Conservation (phyloP, 2,329 filamentous ascomycete species). For the Periconia macrospinosa region DNA sequence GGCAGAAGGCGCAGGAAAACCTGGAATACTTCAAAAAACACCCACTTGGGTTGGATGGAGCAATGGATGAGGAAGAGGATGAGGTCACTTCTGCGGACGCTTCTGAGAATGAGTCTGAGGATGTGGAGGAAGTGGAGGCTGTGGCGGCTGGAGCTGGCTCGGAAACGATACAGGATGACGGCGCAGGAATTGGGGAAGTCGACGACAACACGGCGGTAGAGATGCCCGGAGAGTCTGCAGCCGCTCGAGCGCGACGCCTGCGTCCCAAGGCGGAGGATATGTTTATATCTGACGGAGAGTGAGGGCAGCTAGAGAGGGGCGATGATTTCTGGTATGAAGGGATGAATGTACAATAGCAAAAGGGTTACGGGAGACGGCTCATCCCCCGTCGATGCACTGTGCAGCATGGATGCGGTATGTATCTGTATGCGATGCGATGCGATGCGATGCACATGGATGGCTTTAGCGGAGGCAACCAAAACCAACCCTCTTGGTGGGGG, state of each 20-base stretch:
- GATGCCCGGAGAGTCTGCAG: constrained; percentile 36
- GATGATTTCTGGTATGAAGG: no score
- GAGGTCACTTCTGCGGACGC: not conserved
- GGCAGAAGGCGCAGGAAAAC: constrained; percentile 18
- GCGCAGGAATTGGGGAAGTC: not conserved
- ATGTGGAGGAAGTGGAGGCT: not conserved
- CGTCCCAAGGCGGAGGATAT: constrained; percentile 44
- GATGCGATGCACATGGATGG: not conserved
- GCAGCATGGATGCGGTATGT: no score
- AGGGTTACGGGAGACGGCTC: no score
- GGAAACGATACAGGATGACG: not conserved
- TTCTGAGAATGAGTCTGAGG: not conserved
- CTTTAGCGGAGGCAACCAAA: not conserved
- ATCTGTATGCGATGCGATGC: no score
- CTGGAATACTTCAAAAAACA: constrained; percentile 24
- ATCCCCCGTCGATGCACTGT: no score
- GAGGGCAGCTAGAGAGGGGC: not conserved
- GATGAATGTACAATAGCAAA: no score
- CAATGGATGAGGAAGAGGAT: constrained; percentile 3
- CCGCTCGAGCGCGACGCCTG: constrained; percentile 36
- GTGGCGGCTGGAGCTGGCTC: not conserved
- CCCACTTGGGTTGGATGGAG: constrained; percentile 15
- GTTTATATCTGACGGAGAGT: constrained; percentile 40
- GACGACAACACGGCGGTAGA: constrained; percentile 5
- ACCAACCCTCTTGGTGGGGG: not conserved